Evolutionary conservation across 257 asterid genomes (phyloP), one percentile per base, ranked within the genome.

Genomic region (Ocimum tenuiflorum): DNA sequence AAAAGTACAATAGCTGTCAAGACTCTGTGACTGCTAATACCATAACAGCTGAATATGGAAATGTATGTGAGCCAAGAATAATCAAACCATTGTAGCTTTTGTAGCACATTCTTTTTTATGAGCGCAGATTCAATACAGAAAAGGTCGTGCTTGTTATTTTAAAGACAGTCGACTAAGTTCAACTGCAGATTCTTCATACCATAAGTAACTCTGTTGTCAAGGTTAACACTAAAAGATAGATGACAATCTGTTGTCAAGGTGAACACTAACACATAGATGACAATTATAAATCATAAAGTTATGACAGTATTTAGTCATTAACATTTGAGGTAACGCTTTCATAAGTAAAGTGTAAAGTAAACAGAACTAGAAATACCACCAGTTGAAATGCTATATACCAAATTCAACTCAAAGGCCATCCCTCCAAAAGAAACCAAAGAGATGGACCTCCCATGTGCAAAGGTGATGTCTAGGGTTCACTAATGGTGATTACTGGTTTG

Each of bases 281-380:
- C 56, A 65, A 13, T 35, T 46, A 57, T 17, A 58, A 17, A 23
- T 35, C 52, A 60, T 29, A 39, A 58, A 42, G 3, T 43, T 29
- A 14, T 62, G 58, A 70, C 42, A 57, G 63, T 42, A 63, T 24
- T 11, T 55, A 27, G 33, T 24, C 63, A 47, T 72, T 72, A 27
- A 57, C 48, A 56, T 45, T 10, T 7, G 53, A 33, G 0, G 31
- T 22, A 31, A 63, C 3, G 8, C 22, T 43, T 33, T 8, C 58
- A 56, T 47, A 10, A n/a, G 67, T 49, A 33, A n/a, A 36, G 31
- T 14, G 53, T 29, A 11, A 11, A 43, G 17, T 6, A 31, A 2
- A 31, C 6, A 2, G 3, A 31, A 31, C 36, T 31, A 31, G 36
- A 6, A 31, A 31, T 2, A 5, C 58, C 54, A 48, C 18, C 18